Percentiles rank a stretch among this genome's conserved stretches.
Evolutionary conservation across 83 land plant species (phyloP).

Genomic region (Thuja plicata): DNA sequence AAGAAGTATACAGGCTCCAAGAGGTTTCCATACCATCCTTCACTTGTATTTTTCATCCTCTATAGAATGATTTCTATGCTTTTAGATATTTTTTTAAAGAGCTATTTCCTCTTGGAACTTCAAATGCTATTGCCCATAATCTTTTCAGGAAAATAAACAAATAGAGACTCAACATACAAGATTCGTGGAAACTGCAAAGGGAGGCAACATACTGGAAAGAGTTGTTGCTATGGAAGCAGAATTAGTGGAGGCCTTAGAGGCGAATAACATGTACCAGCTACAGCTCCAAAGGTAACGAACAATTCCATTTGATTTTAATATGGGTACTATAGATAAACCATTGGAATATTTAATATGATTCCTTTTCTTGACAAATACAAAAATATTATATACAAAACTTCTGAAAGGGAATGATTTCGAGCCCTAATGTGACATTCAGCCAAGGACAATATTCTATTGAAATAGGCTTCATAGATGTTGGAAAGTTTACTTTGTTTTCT

Average conservation of each 20-base stretch:
- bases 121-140: background rate
- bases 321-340: background rate
- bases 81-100: background rate
- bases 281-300: constrained; percentile 44
- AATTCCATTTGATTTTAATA: background rate
- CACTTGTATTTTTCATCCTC: background rate
- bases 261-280: constrained; percentile 32
- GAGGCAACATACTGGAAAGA: constrained; percentile 1
- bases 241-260: constrained; percentile 59
- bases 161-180: background rate
- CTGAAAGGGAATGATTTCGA: background rate
- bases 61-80: background rate
- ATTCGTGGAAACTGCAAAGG: background rate
- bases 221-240: constrained; percentile 39
- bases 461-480: background rate
- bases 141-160: constrained; percentile 7
- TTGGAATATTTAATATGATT: background rate
- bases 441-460: constrained; percentile 1
- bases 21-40: background rate
- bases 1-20: constrained; percentile 7
- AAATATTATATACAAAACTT: background rate
- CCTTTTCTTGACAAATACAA: background rate
- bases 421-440: background rate
- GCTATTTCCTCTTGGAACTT: background rate
- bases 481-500: background rate